Evolutionary conservation across 2,329 filamentous ascomycete species (phyloP).

Genomic region (Colletotrichum orchidophilum): DNA sequence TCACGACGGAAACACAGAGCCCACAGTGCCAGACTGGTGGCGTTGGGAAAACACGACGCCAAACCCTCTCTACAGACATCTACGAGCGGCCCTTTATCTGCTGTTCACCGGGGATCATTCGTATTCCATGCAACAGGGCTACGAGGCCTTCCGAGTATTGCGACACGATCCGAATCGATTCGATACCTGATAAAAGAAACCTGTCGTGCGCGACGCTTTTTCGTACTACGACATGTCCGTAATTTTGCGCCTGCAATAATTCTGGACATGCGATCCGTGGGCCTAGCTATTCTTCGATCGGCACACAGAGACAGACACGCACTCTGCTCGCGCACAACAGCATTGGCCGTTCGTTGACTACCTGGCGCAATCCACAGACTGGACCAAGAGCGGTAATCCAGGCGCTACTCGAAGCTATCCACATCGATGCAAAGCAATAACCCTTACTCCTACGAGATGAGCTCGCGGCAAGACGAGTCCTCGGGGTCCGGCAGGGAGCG

Average conservation of each 20-base stretch:
- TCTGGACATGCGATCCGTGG: conserved; percentile 14
- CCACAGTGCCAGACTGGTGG: background rate
- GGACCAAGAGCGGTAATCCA: background rate
- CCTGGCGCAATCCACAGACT: background rate
- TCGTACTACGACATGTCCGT: conserved; percentile 14
- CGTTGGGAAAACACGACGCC: background rate
- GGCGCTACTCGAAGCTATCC: background rate
- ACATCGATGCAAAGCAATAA: conserved; percentile 1
- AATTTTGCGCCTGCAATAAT: background rate
- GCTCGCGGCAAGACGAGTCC: conserved; percentile 15
- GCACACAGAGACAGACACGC: background rate
- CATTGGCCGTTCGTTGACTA: background rate
- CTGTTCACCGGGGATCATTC: background rate
- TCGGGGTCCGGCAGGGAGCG: conserved; percentile 9
- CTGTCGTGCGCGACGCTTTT: background rate
- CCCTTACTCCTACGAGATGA: conserved; percentile 26
- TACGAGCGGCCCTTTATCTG: background rate
- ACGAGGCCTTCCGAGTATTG: background rate
- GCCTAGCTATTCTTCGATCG: background rate
- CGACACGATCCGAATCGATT: background rate
- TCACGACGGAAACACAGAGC: background rate
- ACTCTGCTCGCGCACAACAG: background rate
- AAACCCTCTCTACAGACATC: background rate
- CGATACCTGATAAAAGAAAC: background rate
- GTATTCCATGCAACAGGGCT: background rate